Base-by-base conservation (phyloP, 2,329 filamentous ascomycete genomes). In the Cladophialophora psammophila region DNA sequence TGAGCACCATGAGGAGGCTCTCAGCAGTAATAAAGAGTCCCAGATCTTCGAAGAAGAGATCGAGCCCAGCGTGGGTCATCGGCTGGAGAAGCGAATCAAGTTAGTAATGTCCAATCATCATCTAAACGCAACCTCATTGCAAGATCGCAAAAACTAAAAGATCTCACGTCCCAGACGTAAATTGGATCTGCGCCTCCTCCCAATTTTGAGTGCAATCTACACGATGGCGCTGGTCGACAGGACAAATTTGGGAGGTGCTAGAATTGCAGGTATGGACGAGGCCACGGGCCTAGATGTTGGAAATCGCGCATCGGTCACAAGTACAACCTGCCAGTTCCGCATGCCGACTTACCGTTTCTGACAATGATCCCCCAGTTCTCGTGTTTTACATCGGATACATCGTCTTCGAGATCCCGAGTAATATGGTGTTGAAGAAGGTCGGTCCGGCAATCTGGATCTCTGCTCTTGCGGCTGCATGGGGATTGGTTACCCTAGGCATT, bases 371-470 rank as follows among this genome's bases (percentile, higher is more conserved):
- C 10, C 13, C 32, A 69, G 91, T 92, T 65, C 89, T 91, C 78
- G 90, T 91, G 75, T 91, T 91, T 77, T 91, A 88, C 12, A 83
- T 91, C 65, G 83, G 88, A 6, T 88, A 85, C 73, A 89, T 91
- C 53, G 83, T 84, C 7, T 91, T 90, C 73, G 89, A 91, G 75
- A 78, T 91, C 8, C 90, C 90, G 0, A 75, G 45, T 12, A 84
- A 84, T 69, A 70, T 84, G 8, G 68, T 84, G 5, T 73, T 84
- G 63, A 80, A 79, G 60, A 71, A 71, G 32, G 31, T 67, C 59
- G 64, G 70, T n/a, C 50, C 68, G 15, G 52, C 55, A 32, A 40
- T 42, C 18, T 70, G 68, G 68, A 26, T 70, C 36, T 53, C 65
- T 8, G 34, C 26, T 31, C 53, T 70, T 5, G 50, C 31, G 6